Base-by-base conservation (phyloP, 306 rosid species). In the Quillaja saponaria region DNA sequence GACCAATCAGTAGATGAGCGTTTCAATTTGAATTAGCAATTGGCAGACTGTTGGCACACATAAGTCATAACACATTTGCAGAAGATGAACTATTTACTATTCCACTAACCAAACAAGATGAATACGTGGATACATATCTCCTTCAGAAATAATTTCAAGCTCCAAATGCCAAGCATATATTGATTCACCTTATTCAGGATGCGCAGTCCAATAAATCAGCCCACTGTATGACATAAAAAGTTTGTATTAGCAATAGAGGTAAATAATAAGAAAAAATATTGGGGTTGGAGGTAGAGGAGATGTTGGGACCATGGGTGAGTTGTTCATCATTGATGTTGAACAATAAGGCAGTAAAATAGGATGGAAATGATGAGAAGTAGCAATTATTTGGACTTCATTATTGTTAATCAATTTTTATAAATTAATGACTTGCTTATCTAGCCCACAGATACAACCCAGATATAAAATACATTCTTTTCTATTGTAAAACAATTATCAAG, bases 171-270 rank as follows among this genome's bases (percentile, higher is more conserved):
- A n/a, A n/a, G n/a, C n/a, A 49, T 70, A 51, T 31, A 25, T 35
- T 60, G 39, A 45, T 69, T 53, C n/a, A 34, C 64, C 64, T 84
- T 78, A 92, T 80, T 89, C 95, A 15, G 95, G 83, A 77, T 92
- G 99, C 71, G 81, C 58, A 69, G 99, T 88, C 99, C 99, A 92
- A 79, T 92, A 89, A 66, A 86, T 57, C 65, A 92, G 87, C 72
- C 99, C 99, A 67, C 99, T 89, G 85, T 61, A 82, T 2, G 46
- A 50, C 61, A 68, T 16, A 6, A 28, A 42, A 28, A 42, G 72
- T 15, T 67, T 21, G 10, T 18, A 62, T 71, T 44, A 58, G 37
- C 51, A 63, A 38, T 66, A 46, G 38, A 37, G 47, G 21, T 17
- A 21, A 45, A 19, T 60, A 73, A 40, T 12, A 37, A 39, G 13